phyloP scores from a whole-genome alignment of 495 filamentous ascomycete genomes.

The Penicillium argentinense region DNA sequence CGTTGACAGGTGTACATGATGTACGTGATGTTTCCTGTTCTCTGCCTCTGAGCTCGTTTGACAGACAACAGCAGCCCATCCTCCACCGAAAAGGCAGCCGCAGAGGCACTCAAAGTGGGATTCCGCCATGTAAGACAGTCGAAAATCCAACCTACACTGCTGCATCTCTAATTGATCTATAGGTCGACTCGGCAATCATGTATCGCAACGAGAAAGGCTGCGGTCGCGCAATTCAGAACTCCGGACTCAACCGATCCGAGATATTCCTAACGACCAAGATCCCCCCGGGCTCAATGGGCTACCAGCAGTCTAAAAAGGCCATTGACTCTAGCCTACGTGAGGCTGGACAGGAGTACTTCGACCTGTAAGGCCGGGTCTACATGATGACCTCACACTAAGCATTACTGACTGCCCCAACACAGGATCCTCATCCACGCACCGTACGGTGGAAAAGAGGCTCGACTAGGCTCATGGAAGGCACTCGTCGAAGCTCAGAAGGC shows the following conservation, averaged over 20 bases:
- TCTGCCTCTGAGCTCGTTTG: constrained; percentile 3
- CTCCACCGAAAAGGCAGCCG: constrained; percentile 52
- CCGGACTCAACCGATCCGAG: constrained; percentile 40
- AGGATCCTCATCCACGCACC: constrained; percentile 56
- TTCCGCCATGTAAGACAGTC: constrained; percentile 63
- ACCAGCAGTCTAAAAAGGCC: constrained; percentile 42
- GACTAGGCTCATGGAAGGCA: constrained; percentile 49
- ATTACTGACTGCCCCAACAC: background rate
- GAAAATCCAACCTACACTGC: too few relatives aligned
- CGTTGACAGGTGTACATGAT: too few relatives aligned
- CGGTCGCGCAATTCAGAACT: constrained; percentile 46
- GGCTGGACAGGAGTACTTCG: constrained; percentile 57
- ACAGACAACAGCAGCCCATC: constrained; percentile 42
- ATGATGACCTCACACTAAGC: background rate
- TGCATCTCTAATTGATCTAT: background rate
- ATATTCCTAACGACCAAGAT: constrained; percentile 61
- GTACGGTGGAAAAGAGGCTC: constrained; percentile 51
- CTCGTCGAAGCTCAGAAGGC: constrained; percentile 53
- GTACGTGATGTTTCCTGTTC: constrained; percentile 62
- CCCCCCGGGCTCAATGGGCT: constrained; percentile 49
- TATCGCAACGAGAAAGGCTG: constrained; percentile 57
- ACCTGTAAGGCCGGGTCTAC: constrained; percentile 59
- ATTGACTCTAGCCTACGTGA: constrained; percentile 34
- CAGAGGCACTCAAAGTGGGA: constrained; percentile 64
- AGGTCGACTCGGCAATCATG: constrained; percentile 59